phyloP scores from a whole-genome alignment of 306 rosid species.

The Urtica urens region DNA sequence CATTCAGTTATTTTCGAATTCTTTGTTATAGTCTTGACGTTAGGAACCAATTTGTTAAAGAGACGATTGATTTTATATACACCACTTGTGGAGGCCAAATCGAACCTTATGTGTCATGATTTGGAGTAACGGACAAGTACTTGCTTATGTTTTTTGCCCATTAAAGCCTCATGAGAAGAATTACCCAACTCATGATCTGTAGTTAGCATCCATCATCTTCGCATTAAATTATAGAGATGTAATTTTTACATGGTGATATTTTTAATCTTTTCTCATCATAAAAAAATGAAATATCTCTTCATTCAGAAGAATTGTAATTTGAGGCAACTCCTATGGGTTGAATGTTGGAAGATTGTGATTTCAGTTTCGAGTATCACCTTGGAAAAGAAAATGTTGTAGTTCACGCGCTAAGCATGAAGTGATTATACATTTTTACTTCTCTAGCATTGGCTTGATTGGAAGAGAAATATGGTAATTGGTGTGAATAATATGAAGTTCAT shows the following conservation, averaged over 20 bases:
- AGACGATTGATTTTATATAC: too few species aligned
- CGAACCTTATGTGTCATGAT: too few species aligned
- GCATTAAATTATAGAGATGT: not conserved
- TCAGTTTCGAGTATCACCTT: not conserved
- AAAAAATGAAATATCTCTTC: not conserved
- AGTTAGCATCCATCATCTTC: not conserved
- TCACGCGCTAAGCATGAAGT: not conserved
- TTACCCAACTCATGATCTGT: not conserved
- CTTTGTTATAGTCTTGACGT: too few species aligned
- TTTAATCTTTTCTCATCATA: not conserved
- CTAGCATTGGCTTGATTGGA: not conserved
- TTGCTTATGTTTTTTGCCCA: not conserved
- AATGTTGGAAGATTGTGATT: not conserved
- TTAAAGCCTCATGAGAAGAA: not conserved
- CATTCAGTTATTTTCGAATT: too few species aligned
- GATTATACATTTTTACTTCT: not conserved
- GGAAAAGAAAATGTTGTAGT: not conserved
- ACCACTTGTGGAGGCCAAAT: too few species aligned
- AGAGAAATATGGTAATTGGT: not conserved
- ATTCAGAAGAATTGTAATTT: not conserved
- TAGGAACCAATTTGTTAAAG: too few species aligned
- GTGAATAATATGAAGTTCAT: not conserved
- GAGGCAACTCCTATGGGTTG: not conserved
- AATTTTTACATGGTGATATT: not conserved
- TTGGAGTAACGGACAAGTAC: not conserved